Evolutionary conservation across 2,329 filamentous ascomycete species (phyloP).

Genomic region (Botrytis sinoallii): DNA sequence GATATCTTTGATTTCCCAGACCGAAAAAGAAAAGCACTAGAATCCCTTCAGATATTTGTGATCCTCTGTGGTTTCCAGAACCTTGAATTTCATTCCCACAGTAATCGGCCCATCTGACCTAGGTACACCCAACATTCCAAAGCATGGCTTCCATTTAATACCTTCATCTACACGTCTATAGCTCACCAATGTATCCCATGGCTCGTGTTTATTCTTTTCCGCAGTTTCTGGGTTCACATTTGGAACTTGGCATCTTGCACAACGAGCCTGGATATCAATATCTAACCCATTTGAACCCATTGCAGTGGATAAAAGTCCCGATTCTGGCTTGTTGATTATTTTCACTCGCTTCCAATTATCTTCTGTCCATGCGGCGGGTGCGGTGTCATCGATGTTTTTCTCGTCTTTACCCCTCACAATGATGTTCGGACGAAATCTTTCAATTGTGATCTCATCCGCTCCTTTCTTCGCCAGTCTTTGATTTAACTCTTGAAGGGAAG

Average conservation of each 20-base stretch:
- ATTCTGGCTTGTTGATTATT: slow-evolving; percentile 35
- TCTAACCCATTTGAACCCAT: slow-evolving; percentile 34
- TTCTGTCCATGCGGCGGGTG: slow-evolving; percentile 49
- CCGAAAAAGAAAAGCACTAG: slow-evolving; percentile 1
- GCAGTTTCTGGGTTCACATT: slow-evolving; percentile 58
- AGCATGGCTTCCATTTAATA: slow-evolving; percentile 62
- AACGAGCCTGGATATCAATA: slow-evolving; percentile 61
- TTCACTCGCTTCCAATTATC: slow-evolving; percentile 60
- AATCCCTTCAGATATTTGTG: slow-evolving; percentile 50
- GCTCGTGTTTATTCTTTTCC: slow-evolving; percentile 44
- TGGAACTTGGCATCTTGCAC: slow-evolving; percentile 65
- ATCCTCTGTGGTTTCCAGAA: slow-evolving; percentile 53
- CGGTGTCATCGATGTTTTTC: slow-evolving; percentile 35
- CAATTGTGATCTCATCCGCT: slow-evolving; percentile 52
- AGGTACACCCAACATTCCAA: slow-evolving; percentile 63
- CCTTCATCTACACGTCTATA: slow-evolving; percentile 59
- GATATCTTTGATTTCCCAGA: background rate
- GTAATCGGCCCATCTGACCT: slow-evolving; percentile 51
- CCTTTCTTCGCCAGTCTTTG: slow-evolving; percentile 44
- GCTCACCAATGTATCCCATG: slow-evolving; percentile 55
- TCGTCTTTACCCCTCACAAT: slow-evolving; percentile 50
- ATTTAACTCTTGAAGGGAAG: slow-evolving; percentile 58
- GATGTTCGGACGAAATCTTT: slow-evolving; percentile 63
- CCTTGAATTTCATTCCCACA: slow-evolving; percentile 58
- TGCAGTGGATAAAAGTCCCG: slow-evolving; percentile 1